Evolutionary conservation across 116 monocot genomes (phyloP), one percentile per base, ranked within the genome.

Genomic region (Phalaenopsis hybrid): DNA sequence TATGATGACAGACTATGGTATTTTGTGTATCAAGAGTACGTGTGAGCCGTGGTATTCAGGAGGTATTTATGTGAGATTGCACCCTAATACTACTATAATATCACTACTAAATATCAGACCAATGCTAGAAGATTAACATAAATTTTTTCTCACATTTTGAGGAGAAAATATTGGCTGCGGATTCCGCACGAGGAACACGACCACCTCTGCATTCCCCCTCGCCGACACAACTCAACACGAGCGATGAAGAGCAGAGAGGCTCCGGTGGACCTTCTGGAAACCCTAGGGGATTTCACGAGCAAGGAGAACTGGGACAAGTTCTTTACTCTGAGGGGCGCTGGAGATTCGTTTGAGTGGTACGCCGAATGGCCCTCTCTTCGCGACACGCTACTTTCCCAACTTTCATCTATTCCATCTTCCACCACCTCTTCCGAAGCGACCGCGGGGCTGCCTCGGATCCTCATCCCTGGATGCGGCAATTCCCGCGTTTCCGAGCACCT

Each of bases 281-380:
- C 93, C 44, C 88, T 97, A 20, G 86, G 84, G 4, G 97, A 97
- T 84, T 97, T 97, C 91, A 97, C 97, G 49, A 90, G 86, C 82
- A 94, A 91, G 85, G 91, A 92, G 84, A 97, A 97, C 82, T 97
- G 97, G 97, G 97, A 97, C 91, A 93, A 88, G 82, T 97, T 97
- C 85, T 97, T 97, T 88, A 74, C 86, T 74, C 82, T 94, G 52
- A 87, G 97, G 7, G 97, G 97, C 43, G 25, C 86, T 61, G 90
- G 86, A 51, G 97, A 94, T 77, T 86, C 91, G 31, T 97, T 97
- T 83, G 97, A 97, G 84, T 97, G 97, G 97, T 96, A 97, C 84
- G 94, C 97, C 41, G 94, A 97, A 57, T 97, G 97, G 97, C 82
- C 86, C 15, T 77, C 37, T 45, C 86, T 97, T 78, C 80, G 83